Base-by-base conservation (phyloP, 306 rosid species). In the Cicer judaicum region DNA sequence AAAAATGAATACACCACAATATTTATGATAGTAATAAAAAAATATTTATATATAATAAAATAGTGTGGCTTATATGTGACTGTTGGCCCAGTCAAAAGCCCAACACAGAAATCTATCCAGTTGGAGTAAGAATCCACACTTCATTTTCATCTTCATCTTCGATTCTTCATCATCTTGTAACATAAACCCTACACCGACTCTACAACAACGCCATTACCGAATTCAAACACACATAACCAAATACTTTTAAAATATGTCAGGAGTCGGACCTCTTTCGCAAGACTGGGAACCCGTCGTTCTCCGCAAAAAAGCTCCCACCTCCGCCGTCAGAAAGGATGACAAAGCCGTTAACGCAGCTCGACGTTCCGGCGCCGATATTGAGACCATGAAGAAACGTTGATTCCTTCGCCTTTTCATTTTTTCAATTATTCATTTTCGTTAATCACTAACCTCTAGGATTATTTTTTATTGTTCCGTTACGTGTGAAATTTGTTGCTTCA, bases 321-420 rank as follows among this genome's bases (percentile, higher is more conserved):
- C 97, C 53, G 96, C 97, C 47, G 97, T 97, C 67, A 88, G 84
- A 84, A 93, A 91, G 81, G 98, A 91, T 54, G 97, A 93, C 81
- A 89, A 93, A 80, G 98, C 91, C 24, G 97, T 93, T 81, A 91
- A 91, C 89, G 97, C 96, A 16, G 98, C 97, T 66, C 97, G 96
- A 63, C 97, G 93, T 38, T 0, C 90, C 75, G 97, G 97, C 7
- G 98, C 92, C 6, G 96, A 91, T 34, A 86, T 93, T 74, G 93
- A 93, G 53, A 87, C 98, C 82, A 2, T 88, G 18, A 93, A 84
- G 68, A 93, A 93, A 81, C 72, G 98, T 89, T 48, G 1, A 46
- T 21, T 5, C 53, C 67, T 21, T 14, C 43, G 8, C n/a, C 16
- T 55, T 61, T 24, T 29, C 40, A 7, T 10, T 24, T 62, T 6